Evolutionary conservation across 108 stramenopile genomes (phyloP), one percentile per base, ranked within the genome.

Genomic region (Epipyxis sp.): DNA sequence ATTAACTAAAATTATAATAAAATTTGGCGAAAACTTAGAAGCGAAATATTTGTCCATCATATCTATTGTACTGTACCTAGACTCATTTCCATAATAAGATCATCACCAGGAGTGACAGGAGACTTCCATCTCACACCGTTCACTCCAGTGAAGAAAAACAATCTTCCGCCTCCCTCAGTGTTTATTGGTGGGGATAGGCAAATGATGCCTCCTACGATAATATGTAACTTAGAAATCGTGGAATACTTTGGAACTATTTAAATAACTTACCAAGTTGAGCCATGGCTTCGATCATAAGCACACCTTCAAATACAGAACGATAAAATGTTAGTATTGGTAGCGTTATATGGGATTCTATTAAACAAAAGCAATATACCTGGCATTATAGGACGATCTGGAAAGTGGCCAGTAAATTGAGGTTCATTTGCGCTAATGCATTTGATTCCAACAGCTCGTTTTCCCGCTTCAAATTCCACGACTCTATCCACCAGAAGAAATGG

Each of bases 391-490:
- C 93, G 84, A 54, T 92, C 92, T 40, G 97, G 97, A 85, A 98
- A 98, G 78, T 98, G 97, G 13, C 97, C 95, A 16, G 94, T 92
- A 89, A 98, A 98, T 78, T 96, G 95, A 25, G 95, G 95, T 86
- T 96, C 97, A 78, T 98, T 96, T 59, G 91, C 88, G 34, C 95
- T 94, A 29, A 98, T 93, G 35, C 85, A 87, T 84, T 98, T 98
- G 87, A 98, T 85, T 41, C 97, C 97, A 1, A 98, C 93, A 65
- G 93, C 94, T 43, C 89, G 78, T 87, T 96, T 94, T 44, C 94
- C 94, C 25, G 89, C 54, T 81, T 92, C 93, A 76, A 94, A 93
- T 76, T 95, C 92, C 16, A 98, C 83, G 57, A 98, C 85, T 43
- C 84, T 81, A 81, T 86, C 85, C 0, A 87, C 85, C 16, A 87